Evolutionary conservation across 1,284 basidiomycete genomes (phyloP).

Genomic region (Apiotrichum gamsii): DNA sequence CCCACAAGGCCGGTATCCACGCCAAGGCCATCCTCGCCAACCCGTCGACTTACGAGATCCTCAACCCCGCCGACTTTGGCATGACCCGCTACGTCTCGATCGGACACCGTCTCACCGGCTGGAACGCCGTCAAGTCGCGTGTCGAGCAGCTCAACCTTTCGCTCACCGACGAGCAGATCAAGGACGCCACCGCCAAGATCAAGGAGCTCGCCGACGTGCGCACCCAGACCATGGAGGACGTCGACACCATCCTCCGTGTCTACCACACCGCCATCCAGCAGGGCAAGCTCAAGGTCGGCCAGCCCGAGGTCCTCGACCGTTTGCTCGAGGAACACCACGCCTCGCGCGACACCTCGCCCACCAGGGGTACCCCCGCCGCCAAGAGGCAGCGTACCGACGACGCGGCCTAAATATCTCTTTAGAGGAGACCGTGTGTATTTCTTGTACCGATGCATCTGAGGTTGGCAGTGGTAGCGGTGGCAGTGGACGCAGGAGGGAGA

Average conservation of each 20-base stretch:
- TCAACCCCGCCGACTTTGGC: slow-evolving; percentile 96
- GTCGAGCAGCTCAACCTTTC: slow-evolving; percentile 89
- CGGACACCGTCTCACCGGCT: slow-evolving; percentile 91
- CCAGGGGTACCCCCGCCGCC: slow-evolving; percentile 6
- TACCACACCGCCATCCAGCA: slow-evolving; percentile 86
- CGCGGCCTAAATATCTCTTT: slow-evolving; percentile 1
- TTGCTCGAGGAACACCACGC: slow-evolving; percentile 56
- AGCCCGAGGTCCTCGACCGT: slow-evolving; percentile 77
- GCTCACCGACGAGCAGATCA: slow-evolving; percentile 58
- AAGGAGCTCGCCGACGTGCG: slow-evolving; percentile 98
- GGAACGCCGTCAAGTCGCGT: slow-evolving; percentile 99
- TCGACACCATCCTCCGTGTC: slow-evolving; percentile 90
- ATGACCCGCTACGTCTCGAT: slow-evolving; percentile 97
- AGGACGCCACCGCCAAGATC: slow-evolving; percentile 98
- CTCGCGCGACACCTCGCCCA: slow-evolving; percentile 18
- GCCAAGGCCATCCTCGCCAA: slow-evolving; percentile 99
- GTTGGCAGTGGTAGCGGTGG: too few relatives aligned
- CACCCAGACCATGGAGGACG: slow-evolving; percentile 98
- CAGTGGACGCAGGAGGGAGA: too few relatives aligned
- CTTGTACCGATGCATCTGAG: background rate
- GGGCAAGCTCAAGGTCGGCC: slow-evolving; percentile 78
- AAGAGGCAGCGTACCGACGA: slow-evolving; percentile 8
- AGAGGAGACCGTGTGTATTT: background rate
- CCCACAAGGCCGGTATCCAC: slow-evolving; percentile 99
- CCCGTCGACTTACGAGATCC: slow-evolving; percentile 81